Evolutionary conservation across 1,284 basidiomycete genomes (phyloP).

Genomic region (Leccinum angustisporum): DNA sequence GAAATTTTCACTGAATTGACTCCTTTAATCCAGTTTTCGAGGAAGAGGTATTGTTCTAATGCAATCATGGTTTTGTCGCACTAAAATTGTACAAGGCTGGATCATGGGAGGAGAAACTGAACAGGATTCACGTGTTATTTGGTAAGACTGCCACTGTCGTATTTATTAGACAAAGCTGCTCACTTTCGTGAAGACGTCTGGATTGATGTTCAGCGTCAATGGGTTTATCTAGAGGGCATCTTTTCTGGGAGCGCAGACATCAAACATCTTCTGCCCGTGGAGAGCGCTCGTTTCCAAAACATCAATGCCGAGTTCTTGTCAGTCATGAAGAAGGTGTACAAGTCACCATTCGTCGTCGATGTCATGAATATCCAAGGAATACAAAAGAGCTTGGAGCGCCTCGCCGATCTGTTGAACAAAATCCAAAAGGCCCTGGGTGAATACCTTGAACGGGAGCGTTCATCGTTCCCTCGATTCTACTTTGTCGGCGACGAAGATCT

Average conservation of each 20-base stretch:
- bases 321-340: slow-evolving; percentile 99
- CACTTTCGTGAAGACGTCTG: slow-evolving; percentile 72
- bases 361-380: slow-evolving; percentile 96
- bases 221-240: slow-evolving; percentile 99
- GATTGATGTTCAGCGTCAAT: slow-evolving; percentile 99
- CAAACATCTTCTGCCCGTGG: slow-evolving; percentile 97
- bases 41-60: slow-evolving; percentile 62
- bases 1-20: slow-evolving; percentile 8
- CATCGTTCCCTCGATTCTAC: slow-evolving; percentile 99
- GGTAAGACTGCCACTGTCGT: slow-evolving; percentile 47
- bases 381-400: slow-evolving; percentile 95
- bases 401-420: slow-evolving; percentile 95
- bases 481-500: slow-evolving; percentile 99
- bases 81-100: slow-evolving; percentile 54
- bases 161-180: slow-evolving; percentile 1
- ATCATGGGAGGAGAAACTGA: slow-evolving; percentile 94
- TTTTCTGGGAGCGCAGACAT: slow-evolving; percentile 99
- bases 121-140: slow-evolving; percentile 93
- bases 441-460: slow-evolving; percentile 95
- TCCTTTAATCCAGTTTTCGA: slow-evolving; percentile 69
- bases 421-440: slow-evolving; percentile 99
- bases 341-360: slow-evolving; percentile 96
- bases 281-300: slow-evolving; percentile 95
- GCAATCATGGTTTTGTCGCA: not conserved
- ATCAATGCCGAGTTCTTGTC: slow-evolving; percentile 98